Conservation (phyloP, 805 yeast species). For the Kodamaea kaohsiungensis region DNA sequence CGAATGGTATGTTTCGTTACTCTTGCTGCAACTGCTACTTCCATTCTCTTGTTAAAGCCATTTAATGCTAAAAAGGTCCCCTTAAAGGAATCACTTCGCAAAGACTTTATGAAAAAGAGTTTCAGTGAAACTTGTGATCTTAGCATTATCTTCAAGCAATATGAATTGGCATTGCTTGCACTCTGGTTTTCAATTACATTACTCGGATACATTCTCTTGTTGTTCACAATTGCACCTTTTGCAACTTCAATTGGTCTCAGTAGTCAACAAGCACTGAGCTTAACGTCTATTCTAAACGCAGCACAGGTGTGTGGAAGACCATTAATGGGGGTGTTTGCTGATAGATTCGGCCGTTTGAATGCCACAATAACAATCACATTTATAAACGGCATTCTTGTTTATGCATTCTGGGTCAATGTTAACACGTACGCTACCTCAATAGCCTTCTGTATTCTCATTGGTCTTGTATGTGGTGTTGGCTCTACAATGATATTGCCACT, state of each 20-base stretch:
- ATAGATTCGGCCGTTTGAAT: conserved; percentile 48
- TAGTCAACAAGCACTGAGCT: conserved; percentile 28
- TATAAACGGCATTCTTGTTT: conserved; percentile 25
- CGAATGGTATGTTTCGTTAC: conserved; percentile 39
- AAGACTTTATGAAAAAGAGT: conserved; percentile 19
- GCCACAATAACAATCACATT: conserved; percentile 21
- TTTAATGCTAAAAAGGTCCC: conserved; percentile 36
- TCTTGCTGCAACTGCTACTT: conserved; percentile 33
- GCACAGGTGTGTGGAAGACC: conserved; percentile 53
- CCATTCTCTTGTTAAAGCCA: conserved; percentile 46
- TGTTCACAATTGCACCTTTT: conserved; percentile 41
- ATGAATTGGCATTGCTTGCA: conserved; percentile 24
- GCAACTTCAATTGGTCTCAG: conserved; percentile 44
- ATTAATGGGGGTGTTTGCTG: conserved; percentile 47
- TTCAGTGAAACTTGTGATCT: conserved; percentile 25
- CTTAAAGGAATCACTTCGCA: conserved; percentile 23
- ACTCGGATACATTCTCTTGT: conserved; percentile 35
- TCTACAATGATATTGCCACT: conserved; percentile 20
- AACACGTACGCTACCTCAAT: conserved; percentile 29
- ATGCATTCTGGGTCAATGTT: conserved; percentile 42
- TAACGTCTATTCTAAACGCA: conserved; percentile 40
- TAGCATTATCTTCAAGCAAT: conserved; percentile 21
- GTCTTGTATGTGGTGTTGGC: conserved; percentile 31
- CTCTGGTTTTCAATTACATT: conserved; percentile 39
- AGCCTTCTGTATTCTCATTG: conserved; percentile 31